Base-by-base conservation (phyloP, 495 filamentous ascomycete species). In the Penicillium ucsense region DNA sequence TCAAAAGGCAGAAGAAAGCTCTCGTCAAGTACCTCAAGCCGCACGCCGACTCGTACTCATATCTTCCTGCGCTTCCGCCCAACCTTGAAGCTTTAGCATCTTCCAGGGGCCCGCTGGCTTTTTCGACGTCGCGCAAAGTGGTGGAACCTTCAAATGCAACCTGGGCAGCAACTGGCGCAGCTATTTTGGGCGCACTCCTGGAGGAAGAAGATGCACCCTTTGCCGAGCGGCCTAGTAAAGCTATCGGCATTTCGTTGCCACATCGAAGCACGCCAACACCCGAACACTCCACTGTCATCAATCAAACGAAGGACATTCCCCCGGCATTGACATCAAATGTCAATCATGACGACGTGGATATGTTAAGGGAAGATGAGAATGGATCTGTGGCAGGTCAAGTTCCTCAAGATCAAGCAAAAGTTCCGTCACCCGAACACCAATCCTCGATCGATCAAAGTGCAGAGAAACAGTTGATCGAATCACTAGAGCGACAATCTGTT, bases 31-130 rank as follows among this genome's bases (percentile, higher is more conserved):
- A 73, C 32, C 69, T 95, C 12, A 78, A 73, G 53, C 80, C 75
- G 45, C 80, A 83, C 41, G 70, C 86, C 8, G 87, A 94, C 54
- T 84, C 83, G 3, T 86, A 85, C 52, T 80, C 86, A 3, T 94
- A 84, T 57, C 73, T 94, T 0, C 87, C 85, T 4, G 60, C 79
- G 29, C 69, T 76, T 6, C 59, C 67, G 41, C 42, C 47, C 12
- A 55, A 55, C 46, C 40, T 74, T 39, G 61, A 75, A 6, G 53
- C 63, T 38, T 55, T 63, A 2, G 51, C 53, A 46, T 40, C 59
- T 4, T 45, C 56, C 9, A 65, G 52, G 35, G 56, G 49, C 5
- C 53, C 66, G 12, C 63, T 72, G 46, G 48, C 59, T 1, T 35
- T 64, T 3, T 58, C 51, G 7, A 49, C 60, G n/a, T 59, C 57